Evolutionary conservation across 2,329 filamentous ascomycete genomes (phyloP), one percentile per base, ranked within the genome.

Genomic region (Ambrosiella beaveri): DNA sequence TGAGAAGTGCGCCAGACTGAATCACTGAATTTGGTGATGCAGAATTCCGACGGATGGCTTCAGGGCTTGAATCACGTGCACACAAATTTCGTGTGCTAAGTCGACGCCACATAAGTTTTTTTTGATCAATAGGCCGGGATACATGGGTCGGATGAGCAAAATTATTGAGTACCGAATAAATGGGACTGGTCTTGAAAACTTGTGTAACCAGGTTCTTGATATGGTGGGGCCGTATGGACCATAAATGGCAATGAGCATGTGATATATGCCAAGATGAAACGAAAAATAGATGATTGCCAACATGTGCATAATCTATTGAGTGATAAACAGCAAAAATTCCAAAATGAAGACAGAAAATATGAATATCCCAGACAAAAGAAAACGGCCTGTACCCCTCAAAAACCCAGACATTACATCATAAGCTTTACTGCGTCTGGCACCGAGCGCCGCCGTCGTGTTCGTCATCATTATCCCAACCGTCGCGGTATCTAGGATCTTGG

Each of bases 381-480:
- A 54, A 39, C 17, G n/a, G 15, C 27, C 8, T 37, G 40, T 27
- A 27, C 27, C 27, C 45, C 12, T 39, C 47, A 41, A 59, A 59
- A 38, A 52, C 56, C 39, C 35, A 54, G 49, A 58, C 38, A 40
- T 41, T 37, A 54, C n/a, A 45, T 47, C 51, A 57, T 54, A 8
- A 55, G 40, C 27, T 65, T 75, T 80, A 88, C 74, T 88, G 84
- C 59, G 84, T 81, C 62, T 84, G 80, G 66, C 86, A 90, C 68
- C 90, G 86, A 36, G 85, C 52, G 49, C 56, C 56, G 19, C 55
- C 75, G 59, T 75, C 74, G 45, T 76, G 80, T 4, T 81, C 83
- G 35, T 86, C 83, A 49, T 86, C 83, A 56, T 85, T 82, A 71
- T 85, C 83, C 78, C 84, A 87, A 11, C 79, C 80, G 61, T 75